Evolutionary conservation across 139 green algal genomes (phyloP), one percentile per base, ranked within the genome.

Genomic region (Edaphochlamys debaryana): DNA sequence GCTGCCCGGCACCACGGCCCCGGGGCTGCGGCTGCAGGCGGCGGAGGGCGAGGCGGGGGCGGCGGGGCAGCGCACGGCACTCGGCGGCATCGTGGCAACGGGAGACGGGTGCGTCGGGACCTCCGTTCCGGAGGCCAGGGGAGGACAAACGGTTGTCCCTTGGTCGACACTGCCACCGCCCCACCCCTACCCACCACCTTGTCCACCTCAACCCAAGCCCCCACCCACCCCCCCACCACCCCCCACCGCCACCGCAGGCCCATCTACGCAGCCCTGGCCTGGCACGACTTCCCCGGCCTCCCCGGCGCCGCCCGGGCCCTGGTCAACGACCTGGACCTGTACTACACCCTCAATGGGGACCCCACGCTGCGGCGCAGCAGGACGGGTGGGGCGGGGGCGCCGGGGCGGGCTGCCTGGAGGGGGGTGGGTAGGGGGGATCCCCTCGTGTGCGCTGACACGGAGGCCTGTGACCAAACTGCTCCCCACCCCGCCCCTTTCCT

Each of bases 261-360:
- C 48, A 64, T 77, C 32, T 30, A 29, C 6, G 69, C 45, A 5
- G 69, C 69, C 30, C 69, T 77, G 29, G 69, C 63, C 19, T 77
- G 69, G 69, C 45, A 62, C 32, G 69, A 77, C 29, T 77, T 63
- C 69, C 69, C 69, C 8, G 69, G 45, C 6, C 7, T 32, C 29
- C 36, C 63, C 45, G 27, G n/a, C 19, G 30, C 41, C 27, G 19
- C 37, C 9, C 4, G 1, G 0, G 29, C 41, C 9, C 11, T 62
- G 8, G 69, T 77, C 30, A 77, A 77, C 42, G 69, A 77, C 34
- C 45, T 77, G 45, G 69, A 77, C 29, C 48, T 77, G 0, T 8
- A 17, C 5, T 77, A 77, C 32, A 45, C 29, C 30, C 25, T 77
- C 45, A 77, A 77, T n/a, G 25, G 29, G 17, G 69, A 34, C 38